Evolutionary conservation across 2,329 filamentous ascomycete species (phyloP), one percentile per base, ranked within the genome.

Genomic region (Botrytis aclada): DNA sequence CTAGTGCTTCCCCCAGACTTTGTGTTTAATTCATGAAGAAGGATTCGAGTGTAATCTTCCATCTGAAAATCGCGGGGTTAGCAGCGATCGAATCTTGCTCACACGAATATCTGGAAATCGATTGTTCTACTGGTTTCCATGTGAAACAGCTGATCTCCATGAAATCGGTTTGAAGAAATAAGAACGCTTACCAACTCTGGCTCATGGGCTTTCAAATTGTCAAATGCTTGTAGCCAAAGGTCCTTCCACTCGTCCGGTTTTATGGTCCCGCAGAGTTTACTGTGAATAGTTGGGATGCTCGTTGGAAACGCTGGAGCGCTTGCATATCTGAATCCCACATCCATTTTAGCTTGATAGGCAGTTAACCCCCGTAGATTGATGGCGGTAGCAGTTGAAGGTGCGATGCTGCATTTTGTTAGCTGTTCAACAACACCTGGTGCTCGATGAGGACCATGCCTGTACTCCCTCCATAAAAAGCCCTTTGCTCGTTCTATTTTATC

Each of bases 321-420:
- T 29, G 29, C 2, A 56, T 0, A 3, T 58, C 34, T 1, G 2
- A 18, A 6, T 20, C 54, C 54, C 54, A 29, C n/a, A 58, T 6
- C 10, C 0, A 58, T 20, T 4, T 58, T 32, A 10, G 54, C 54
- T 0, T 16, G 1, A 32, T 20, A 10, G 0, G 0, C 4, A 32
- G 29, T 29, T 0, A 7, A 0, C 4, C 18, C n/a, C 14, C 0
- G 29, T n/a, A 20, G 7, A 32, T 2, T 10, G 1, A 1, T 32
- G 14, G n/a, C 3, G 1, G 54, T 4, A 20, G 54, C 3, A 20
- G 54, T 58, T 4, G 54, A 34, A 34, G 34, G 34, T 34, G 34
- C 34, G 34, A 34, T 34, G 34, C 34, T 34, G 4, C 5, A n/a
- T 51, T 51, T n/a, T 8, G 8, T 22, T 3, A 51, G 47, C 54